A percentile compares a stretch with the other conserved stretches of the same genome.
phyloP scores from a whole-genome alignment of 805 yeast species.

The Sugiyamaella lignohabitans region DNA sequence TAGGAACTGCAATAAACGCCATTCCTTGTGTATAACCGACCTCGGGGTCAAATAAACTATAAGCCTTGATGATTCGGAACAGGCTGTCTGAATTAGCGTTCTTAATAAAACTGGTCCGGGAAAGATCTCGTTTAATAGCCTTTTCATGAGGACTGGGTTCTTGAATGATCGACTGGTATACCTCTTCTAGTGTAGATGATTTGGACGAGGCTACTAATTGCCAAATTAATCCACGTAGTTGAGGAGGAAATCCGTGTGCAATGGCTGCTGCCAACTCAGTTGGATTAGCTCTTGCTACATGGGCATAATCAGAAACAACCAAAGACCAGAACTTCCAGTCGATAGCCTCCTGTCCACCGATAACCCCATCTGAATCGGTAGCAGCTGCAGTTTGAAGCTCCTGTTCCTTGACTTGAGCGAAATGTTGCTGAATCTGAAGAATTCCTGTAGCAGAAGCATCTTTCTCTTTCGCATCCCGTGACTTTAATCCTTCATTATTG shows the following conservation, averaged over 20 bases:
- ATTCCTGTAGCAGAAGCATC: constrained; percentile 45
- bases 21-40: constrained; percentile 98
- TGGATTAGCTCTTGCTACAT: constrained; percentile 56
- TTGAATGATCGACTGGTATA: constrained; percentile 44
- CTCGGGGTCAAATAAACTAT: constrained; percentile 78
- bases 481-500: constrained; percentile 44
- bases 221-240: constrained; percentile 87
- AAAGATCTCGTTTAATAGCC: constrained; percentile 72
- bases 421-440: constrained; percentile 31
- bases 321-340: constrained; percentile 71
- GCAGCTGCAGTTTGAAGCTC: constrained; percentile 13
- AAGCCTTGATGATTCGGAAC: constrained; percentile 72
- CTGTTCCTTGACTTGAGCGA: constrained; percentile 22
- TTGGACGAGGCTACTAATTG: constrained; percentile 80
- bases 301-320: constrained; percentile 71
- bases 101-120: constrained; percentile 78
- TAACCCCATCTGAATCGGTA: constrained; percentile 8
- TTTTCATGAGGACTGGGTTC: constrained; percentile 59
- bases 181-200: constrained; percentile 52
- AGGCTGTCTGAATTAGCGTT: constrained; percentile 59
- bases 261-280: constrained; percentile 54
- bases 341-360: constrained; percentile 9
- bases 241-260: constrained; percentile 73
- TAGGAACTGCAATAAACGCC: constrained; percentile 87
- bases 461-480: constrained; percentile 46